phyloP scores from a whole-genome alignment of 140 eudicot species.

The Oenanthe javanica region DNA sequence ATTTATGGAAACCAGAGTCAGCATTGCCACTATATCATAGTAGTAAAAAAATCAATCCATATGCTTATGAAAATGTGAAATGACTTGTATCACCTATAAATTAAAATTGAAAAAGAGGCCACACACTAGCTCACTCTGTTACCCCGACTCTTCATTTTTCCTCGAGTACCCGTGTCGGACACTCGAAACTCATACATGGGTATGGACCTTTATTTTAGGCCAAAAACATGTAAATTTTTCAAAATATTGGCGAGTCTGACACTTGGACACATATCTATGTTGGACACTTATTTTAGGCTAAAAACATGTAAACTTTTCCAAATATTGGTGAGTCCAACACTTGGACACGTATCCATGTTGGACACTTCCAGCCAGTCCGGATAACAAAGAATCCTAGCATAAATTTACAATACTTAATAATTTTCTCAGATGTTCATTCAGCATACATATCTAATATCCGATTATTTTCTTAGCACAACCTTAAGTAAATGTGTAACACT shows the following conservation, averaged over 20 bases:
- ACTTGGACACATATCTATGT: too few species aligned
- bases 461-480: background rate
- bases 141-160: too few species aligned
- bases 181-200: too few species aligned
- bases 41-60: background rate
- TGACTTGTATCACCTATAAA: background rate
- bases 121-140: background rate
- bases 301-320: too few species aligned
- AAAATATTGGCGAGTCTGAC: too few species aligned
- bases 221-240: too few species aligned
- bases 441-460: background rate
- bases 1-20: background rate
- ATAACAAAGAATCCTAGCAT: background rate
- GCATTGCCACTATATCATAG: background rate
- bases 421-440: background rate
- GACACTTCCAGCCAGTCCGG: too few species aligned
- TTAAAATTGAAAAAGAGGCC: background rate
- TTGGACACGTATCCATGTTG: too few species aligned
- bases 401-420: background rate
- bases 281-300: too few species aligned
- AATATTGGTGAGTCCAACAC: too few species aligned
- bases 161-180: too few species aligned
- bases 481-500: background rate
- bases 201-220: too few species aligned
- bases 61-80: background rate